These are phyloP conservation scores for Pseudoneurospora amorphoporcata DNA, from an alignment of 495 filamentous ascomycete species.

Conservation along the genomic window DNA sequence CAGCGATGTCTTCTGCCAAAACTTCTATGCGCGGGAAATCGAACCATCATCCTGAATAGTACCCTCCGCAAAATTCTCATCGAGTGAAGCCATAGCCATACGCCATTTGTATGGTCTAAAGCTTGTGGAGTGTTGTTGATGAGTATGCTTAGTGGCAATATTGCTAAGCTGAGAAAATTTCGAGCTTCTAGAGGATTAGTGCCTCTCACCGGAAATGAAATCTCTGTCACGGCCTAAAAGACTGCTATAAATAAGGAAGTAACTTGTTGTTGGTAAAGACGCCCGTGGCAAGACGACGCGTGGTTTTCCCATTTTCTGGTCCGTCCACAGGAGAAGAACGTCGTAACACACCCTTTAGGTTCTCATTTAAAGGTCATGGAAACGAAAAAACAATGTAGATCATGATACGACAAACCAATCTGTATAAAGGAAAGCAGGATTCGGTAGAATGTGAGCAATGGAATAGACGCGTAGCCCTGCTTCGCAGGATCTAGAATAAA, in stretches of 20 bases:
- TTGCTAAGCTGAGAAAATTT: background rate
- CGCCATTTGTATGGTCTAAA: background rate
- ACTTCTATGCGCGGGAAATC: background rate
- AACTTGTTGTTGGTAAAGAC: background rate
- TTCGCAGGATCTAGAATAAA: background rate
- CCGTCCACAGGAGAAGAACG: background rate
- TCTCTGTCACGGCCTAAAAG: background rate
- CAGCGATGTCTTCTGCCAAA: background rate
- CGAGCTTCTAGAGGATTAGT: background rate
- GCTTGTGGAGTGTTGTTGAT: background rate
- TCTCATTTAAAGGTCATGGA: background rate
- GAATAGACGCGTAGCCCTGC: background rate
- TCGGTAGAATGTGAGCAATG: background rate
- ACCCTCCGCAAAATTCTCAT: background rate
- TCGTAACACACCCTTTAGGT: background rate
- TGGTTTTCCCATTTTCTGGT: background rate
- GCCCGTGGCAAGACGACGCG: background rate
- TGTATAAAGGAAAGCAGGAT: background rate
- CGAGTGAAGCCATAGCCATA: background rate
- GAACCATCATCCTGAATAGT: background rate
- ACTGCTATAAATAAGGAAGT: background rate
- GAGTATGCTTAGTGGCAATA: background rate
- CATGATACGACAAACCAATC: background rate
- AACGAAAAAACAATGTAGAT: background rate
- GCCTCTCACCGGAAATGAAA: background rate